Evolutionary conservation across 2,329 filamentous ascomycete genomes (phyloP).

Genomic region (Ophiostoma sp.): DNA sequence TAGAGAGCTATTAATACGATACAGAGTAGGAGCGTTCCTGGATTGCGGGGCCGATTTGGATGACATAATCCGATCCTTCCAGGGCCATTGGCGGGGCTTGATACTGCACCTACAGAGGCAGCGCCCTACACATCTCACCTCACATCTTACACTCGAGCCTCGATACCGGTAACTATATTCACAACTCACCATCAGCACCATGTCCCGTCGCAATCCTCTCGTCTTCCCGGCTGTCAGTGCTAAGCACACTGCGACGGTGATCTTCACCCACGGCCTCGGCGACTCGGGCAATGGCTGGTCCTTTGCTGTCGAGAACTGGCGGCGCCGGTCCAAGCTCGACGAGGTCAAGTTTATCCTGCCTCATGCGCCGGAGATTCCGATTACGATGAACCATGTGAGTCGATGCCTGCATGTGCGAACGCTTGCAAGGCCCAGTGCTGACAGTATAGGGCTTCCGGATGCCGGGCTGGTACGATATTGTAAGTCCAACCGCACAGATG

Average conservation of each 20-base stretch:
- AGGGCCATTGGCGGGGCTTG: not conserved
- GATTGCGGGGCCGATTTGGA: not conserved
- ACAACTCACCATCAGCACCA: constrained; percentile 4
- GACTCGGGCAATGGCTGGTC: constrained; percentile 78
- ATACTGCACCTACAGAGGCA: too few species aligned
- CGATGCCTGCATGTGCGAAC: not conserved
- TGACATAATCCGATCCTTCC: not conserved
- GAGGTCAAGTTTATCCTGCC: constrained; percentile 94
- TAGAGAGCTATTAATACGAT: not conserved
- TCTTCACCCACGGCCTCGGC: constrained; percentile 88
- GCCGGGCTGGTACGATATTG: constrained; percentile 85
- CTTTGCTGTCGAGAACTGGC: constrained; percentile 80
- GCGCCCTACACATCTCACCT: not conserved
- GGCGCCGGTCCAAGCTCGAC: constrained; percentile 69
- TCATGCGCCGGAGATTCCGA: constrained; percentile 79
- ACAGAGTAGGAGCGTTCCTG: not conserved
- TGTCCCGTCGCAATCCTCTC: constrained; percentile 43
- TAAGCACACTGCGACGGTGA: constrained; percentile 87
- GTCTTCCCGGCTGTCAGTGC: constrained; percentile 68
- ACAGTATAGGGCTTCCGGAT: constrained; percentile 58
- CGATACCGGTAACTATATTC: not conserved
- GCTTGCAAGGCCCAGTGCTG: not conserved
- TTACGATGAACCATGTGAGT: constrained; percentile 61
- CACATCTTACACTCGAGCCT: not conserved
- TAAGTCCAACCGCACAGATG: constrained; percentile 34